Evolutionary conservation across 1,139 yeast genomes (phyloP), one percentile per base, ranked within the genome.

Genomic region (Arxiozyma heterogenica): DNA sequence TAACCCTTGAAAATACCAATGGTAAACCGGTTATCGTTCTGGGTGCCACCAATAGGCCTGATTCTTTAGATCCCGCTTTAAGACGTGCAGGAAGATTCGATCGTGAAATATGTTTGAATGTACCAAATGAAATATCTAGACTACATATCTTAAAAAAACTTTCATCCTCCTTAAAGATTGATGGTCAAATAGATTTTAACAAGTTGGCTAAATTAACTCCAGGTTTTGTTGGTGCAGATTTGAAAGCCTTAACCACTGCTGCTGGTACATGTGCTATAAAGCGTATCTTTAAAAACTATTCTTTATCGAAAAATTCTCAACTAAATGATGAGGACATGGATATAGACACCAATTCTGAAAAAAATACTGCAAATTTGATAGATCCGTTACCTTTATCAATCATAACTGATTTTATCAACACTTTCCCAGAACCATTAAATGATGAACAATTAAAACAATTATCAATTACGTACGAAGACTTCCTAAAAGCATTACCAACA

Each of bases 1-100:
- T 93, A 43, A 79, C 95, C 0, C 73, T 93, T 57, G 95, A 86
- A 44, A 90, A 90, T 61, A 91, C 97, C 0, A 86, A 80, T 51
- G 96, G 96, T 0, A 87, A 86, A 58, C 98, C 98, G 0, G 97
- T 93, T 57, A 89, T 93, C 63, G 88, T 93, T 3, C 86, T 93
- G 57, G 98, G 98, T 47, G 98, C 98, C 0, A 93, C 99, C 0
- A 94, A 93, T 69, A 78, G 98, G 63, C 99, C 99, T 0, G 98
- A 93, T 69, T 83, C 98, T 0, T 78, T 93, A 43, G 99, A 93
- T 71, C 91, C 98, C 0, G 98, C 98, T 0, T 76, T 93, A 59
- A 78, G 98, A 72, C 80, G 98, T 69, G 98, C 98, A 0, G 99
- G 98, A 3, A 79, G 99, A 67, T 93, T 93, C 64, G 98, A 93